Evolutionary conservation across 2,329 filamentous ascomycete genomes (phyloP).

Genomic region (Amauroascus verrucosus): DNA sequence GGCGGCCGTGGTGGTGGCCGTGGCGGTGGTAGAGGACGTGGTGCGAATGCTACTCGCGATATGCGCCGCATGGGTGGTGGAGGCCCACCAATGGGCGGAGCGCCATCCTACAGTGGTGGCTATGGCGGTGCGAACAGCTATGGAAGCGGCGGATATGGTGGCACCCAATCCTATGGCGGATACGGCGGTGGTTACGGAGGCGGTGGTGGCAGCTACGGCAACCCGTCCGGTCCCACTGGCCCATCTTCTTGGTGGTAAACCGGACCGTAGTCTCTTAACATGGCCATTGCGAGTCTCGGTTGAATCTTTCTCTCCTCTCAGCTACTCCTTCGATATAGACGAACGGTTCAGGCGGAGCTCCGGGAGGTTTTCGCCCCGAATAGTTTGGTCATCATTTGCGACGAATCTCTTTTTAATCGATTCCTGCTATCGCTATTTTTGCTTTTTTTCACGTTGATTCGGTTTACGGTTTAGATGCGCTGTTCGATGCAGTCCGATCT

Average conservation of each 20-base stretch:
- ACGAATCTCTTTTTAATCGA: slow-evolving; percentile 32
- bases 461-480: slow-evolving; percentile 15
- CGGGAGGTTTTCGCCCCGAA: background rate
- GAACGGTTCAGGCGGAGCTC: slow-evolving; percentile 3
- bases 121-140: slow-evolving; percentile 18
- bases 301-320: background rate
- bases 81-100: slow-evolving; percentile 26
- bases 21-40: slow-evolving; percentile 58
- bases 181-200: slow-evolving; percentile 18
- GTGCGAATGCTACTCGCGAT: slow-evolving; percentile 63
- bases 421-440: background rate
- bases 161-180: slow-evolving; percentile 29
- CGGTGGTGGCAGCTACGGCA: slow-evolving; percentile 33
- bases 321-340: background rate
- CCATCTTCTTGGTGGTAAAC: slow-evolving; percentile 45
- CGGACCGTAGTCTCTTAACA: slow-evolving; percentile 31
- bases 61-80: slow-evolving; percentile 59
- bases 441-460: slow-evolving; percentile 14
- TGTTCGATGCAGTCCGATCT: slow-evolving; percentile 11
- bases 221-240: slow-evolving; percentile 41
- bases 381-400: slow-evolving; percentile 37
- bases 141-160: slow-evolving; percentile 22
- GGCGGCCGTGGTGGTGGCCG: slow-evolving; percentile 60
- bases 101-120: slow-evolving; percentile 29
- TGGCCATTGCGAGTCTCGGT: slow-evolving; percentile 21